Evolutionary conservation across 371 early-diverging fungal species (phyloP).

Genomic region (Umbelopsis sp.): DNA sequence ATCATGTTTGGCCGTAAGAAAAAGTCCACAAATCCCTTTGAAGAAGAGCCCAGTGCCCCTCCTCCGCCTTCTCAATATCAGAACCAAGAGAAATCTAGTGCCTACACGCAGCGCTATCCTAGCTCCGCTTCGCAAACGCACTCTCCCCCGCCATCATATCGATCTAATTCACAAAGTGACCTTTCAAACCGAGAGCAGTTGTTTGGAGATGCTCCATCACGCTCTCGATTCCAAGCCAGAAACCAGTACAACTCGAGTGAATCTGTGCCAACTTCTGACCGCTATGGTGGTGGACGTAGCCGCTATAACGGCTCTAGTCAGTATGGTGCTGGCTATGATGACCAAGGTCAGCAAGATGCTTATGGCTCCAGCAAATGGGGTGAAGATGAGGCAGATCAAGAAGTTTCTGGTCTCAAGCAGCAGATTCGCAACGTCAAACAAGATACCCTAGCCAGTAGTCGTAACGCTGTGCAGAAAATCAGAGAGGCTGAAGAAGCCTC

Average conservation of each 20-base stretch:
- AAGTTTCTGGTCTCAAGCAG: conserved; percentile 60
- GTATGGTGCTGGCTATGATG: conserved; percentile 18
- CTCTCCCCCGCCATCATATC: conserved; percentile 11
- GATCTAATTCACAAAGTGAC: conserved; percentile 7
- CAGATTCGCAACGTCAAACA: conserved; percentile 73
- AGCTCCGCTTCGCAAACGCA: neutral
- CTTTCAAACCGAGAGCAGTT: conserved; percentile 8
- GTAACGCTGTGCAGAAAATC: conserved; percentile 70
- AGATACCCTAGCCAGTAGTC: conserved; percentile 75
- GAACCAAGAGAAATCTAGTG: neutral
- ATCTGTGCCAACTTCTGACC: conserved; percentile 10
- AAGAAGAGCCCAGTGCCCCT: conserved; percentile 10
- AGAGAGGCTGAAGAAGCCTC: conserved; percentile 70
- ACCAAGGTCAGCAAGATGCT: conserved; percentile 21
- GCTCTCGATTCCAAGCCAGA: conserved; percentile 10
- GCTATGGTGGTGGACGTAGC: conserved; percentile 26
- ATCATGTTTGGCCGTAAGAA: conserved; percentile 18
- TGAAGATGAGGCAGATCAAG: conserved; percentile 37
- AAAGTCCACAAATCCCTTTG: conserved; percentile 9
- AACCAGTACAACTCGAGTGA: conserved; percentile 22
- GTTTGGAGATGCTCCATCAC: conserved; percentile 9
- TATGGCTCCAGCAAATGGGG: conserved; percentile 21
- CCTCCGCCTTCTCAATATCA: neutral
- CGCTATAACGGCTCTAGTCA: conserved; percentile 27
- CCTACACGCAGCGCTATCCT: neutral